Conservation (phyloP, 768 basidiomycete species). For the Chiua virens region DNA sequence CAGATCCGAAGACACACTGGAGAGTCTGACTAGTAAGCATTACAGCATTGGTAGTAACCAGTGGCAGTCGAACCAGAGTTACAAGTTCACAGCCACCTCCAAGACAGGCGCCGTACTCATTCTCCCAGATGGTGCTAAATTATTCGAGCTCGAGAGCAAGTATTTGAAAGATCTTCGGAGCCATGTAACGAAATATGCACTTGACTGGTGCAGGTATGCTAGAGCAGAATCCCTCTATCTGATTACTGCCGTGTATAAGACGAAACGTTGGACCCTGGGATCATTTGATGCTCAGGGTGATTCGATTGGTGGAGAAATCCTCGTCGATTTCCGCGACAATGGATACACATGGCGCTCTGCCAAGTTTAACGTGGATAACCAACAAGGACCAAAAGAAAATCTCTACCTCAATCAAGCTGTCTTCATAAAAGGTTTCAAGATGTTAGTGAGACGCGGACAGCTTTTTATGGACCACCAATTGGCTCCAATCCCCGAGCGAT, state of each 20-base stretch:
- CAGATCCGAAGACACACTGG: too few relatives aligned
- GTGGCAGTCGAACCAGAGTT: too few relatives aligned
- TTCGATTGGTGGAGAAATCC: too few relatives aligned
- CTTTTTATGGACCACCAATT: too few relatives aligned
- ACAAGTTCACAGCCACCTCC: not conserved
- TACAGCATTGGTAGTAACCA: too few relatives aligned
- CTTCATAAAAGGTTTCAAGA: conserved; percentile 19
- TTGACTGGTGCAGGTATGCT: conserved; percentile 26
- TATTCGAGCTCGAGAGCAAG: conserved; percentile 17
- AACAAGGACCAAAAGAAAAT: too few relatives aligned
- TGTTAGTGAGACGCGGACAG: not conserved
- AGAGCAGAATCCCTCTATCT: conserved; percentile 17
- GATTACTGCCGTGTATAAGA: conserved; percentile 27
- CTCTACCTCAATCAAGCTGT: conserved; percentile 13
- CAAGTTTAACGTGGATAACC: too few relatives aligned
- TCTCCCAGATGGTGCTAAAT: conserved; percentile 27
- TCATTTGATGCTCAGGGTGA: conserved; percentile 1
- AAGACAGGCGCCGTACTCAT: conserved; percentile 25
- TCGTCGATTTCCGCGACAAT: too few relatives aligned
- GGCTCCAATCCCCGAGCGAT: too few relatives aligned
- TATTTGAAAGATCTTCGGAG: not conserved
- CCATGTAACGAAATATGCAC: conserved; percentile 15
- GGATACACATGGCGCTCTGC: not conserved
- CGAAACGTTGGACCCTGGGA: conserved; percentile 24
- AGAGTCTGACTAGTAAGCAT: too few relatives aligned